Evolutionary conservation across 2,329 filamentous ascomycete genomes (phyloP), one percentile per base, ranked within the genome.

Genomic region (Colletotrichum scovillei): DNA sequence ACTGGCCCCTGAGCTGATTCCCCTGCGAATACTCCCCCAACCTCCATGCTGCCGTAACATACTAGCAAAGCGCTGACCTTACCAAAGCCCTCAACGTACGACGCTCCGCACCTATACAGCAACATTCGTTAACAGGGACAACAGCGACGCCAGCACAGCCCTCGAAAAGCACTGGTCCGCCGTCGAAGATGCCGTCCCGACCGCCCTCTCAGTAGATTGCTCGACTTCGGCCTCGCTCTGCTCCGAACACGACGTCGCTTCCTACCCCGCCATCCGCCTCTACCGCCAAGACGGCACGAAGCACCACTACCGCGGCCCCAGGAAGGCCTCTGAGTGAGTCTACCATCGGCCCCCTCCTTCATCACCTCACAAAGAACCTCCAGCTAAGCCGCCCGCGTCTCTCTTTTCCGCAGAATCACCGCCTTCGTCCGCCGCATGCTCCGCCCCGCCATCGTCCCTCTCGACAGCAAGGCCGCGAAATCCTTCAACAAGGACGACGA

Each of bases 251-350:
- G 80, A 82, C 28, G 79, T 88, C 35, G 79, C 80, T 14, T 87
- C 86, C 0, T 87, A 85, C 72, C 87, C 87, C 2, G 80, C 86
- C 7, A 82, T 89, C 46, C 82, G 86, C 0, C 81, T 85, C 11
- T 86, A 85, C 71, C 80, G 80, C 52, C 77, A 78, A 3, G 78
- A 82, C 30, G 80, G 81, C 2, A 74, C 76, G 5, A 79, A 79
- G 59, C 78, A 76, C 12, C 77, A 84, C 63, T 88, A 88, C 75
- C 82, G 86, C 46, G 87, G 87, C 0, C 80, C 83, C 1, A 80
- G 86, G 24, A 83, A 78, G 57, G 80, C 84, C 0, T 73, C 79
- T 12, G 74, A 81, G 85, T 86, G 69, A 69, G 83, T 79, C 42
- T 7, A 32, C 8, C 11, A 9, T 26, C 5, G 8, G 1, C 38